Evolutionary conservation across 2,329 filamentous ascomycete genomes (phyloP), one percentile per base, ranked within the genome.

Genomic region (Cephalotrichum gorgonifer): DNA sequence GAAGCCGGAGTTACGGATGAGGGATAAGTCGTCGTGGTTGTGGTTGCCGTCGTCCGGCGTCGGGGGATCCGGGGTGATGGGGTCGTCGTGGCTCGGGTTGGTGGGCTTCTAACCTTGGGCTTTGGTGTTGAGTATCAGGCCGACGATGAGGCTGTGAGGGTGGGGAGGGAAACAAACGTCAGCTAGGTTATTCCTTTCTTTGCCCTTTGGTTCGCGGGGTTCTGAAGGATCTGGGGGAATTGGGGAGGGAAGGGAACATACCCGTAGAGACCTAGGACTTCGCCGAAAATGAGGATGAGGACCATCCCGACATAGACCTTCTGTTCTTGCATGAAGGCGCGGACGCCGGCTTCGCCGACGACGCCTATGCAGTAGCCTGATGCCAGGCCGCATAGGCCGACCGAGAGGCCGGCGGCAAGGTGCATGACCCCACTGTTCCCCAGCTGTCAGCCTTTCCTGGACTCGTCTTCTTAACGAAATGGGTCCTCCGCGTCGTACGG

Each of bases 251-350:
- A n/a, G 35, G 7, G 23, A 53, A 65, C 84, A 57, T 75, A 95
- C 88, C 93, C 93, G 62, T 98, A 98, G 28, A 98, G 83, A 66
- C 93, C 93, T 64, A 98, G 66, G 17, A 98, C 93, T 75, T 98
- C 93, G 50, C 88, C 93, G 64, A 98, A 98, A 79, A 98, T 98
- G 54, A 97, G 78, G 58, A 97, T 97, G 60, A 98, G 72, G 43
- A 98, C 91, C 93, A 97, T 97, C 67, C 93, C 93, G 45, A 98
- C 93, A 59, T 96, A 98, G 56, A 98, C 86, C 54, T 91, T 81
- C 45, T 87, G 94, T 68, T 98, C 93, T 61, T 88, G 81, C 89
- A 98, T 95, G 72, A 94, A 97, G 50, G 89, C 83, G 58, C 93
- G 83, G 48, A 97, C 91, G 53, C 93, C 90, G 69, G 83, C 85